Base-by-base conservation (phyloP, 257 asterid genomes). In the Avicennia marina region DNA sequence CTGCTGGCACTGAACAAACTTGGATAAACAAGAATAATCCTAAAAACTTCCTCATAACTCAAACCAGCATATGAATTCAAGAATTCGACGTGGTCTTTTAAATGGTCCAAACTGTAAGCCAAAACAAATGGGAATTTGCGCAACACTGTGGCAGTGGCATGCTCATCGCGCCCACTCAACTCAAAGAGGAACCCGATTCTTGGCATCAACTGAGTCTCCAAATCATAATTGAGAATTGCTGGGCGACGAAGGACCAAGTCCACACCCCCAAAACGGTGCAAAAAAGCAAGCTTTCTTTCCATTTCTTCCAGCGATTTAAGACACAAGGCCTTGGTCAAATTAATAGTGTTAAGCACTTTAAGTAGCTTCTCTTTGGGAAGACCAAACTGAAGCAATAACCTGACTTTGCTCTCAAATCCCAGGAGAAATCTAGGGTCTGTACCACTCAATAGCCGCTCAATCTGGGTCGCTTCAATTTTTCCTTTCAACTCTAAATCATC, bases 1-100 rank as follows among this genome's bases (percentile, higher is more conserved):
- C 82, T 79, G 75, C 98, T 90, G 13, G 90, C 85, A 44, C 94
- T 84, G 54, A 90, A 84, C 72, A 90, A 40, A 34, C 78, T 78
- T 2, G 96, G 96, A 56, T 84, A 84, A 56, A 82, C 77, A 36
- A 84, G 82, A 39, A 85, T 72, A 15, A 90, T 75, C 73, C 70
- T 77, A 60, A 90, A 90, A 41, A 90, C 82, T 70, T 90, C 95
- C 33, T 68, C 72, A 7, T 73, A 58, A 63, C 79, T 83, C 67
- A 86, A 70, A 0, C 95, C 95, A 19, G 88, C 97, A 60, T 78
- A 80, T 1, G 90, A 76, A 6, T 71, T 75, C 72, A 89, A 67
- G 78, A 89, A 86, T 59, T 84, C 85, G 0, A 86, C 95, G 26
- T 86, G 97, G 63, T 82, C 90, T 9, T 70, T 74, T 15, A 89